Base-by-base conservation (phyloP, 129 eudicot species). In the Helichrysum umbraculigerum region DNA sequence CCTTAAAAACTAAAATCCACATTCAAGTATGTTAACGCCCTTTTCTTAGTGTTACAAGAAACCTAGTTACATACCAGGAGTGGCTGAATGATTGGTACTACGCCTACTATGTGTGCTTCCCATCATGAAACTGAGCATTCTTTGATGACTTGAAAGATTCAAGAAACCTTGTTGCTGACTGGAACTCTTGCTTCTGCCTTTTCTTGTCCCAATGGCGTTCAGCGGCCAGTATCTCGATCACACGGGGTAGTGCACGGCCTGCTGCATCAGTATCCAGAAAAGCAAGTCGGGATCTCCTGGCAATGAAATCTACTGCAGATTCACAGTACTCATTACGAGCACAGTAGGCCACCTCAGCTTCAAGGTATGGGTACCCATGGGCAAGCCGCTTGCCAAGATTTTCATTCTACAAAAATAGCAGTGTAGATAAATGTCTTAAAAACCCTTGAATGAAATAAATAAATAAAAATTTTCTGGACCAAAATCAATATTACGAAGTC, bases 211-310 rank as follows among this genome's bases (percentile, higher is more conserved):
- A 94, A 4, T 80, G 79, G 83, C 88, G 98, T 70, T 94, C 98
- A 28, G 81, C 76, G 1, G 98, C 87, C 83, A 94, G 72, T 73
- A 94, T 91, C 75, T 94, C 79, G 20, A 94, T 74, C 29, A 94
- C 83, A 66, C 97, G 92, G 30, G 97, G 97, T 79, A 93, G 70
- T 69, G 98, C 96, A 68, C 91, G 78, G 35, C 81, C 68, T 19
- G 96, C 98, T 33, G 96, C 98, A 85, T 91, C 96, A 6, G 98
- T 93, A 79, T 93, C 98, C 1, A 93, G 89, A 76, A 93, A 93
- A 63, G 98, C 97, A 82, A 93, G 97, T 7, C 98, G 97, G 42
- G 88, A 91, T 73, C 98, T 88, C 74, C 98, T 85, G 71, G 98
- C 97, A 74, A 93, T 81, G 74, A 93, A 93, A 81, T 91, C 96